phyloP scores from a whole-genome alignment of 1,284 basidiomycete genomes.

The Xerocomus amazonicus region DNA sequence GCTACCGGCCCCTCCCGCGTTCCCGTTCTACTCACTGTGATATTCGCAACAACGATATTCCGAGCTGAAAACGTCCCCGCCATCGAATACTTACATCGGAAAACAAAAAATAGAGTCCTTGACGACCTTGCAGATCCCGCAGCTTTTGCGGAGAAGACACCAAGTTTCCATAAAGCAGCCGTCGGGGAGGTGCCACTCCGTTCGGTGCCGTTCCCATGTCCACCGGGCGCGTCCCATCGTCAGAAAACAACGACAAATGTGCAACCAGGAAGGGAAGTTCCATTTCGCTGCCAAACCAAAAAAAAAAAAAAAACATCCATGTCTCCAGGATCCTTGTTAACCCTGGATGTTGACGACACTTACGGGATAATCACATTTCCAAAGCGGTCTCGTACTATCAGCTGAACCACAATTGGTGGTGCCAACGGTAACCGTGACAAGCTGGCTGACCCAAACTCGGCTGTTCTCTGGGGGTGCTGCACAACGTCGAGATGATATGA shows the following conservation, averaged over 20 bases:
- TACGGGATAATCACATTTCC: conserved; percentile 67
- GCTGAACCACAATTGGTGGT: conserved; percentile 75
- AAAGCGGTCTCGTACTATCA: conserved; percentile 69
- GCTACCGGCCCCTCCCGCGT: conserved; percentile 16
- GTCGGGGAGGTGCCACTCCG: conserved; percentile 45
- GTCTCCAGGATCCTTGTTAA: conserved; percentile 23
- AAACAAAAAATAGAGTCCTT: conserved; percentile 83
- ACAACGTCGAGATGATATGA: conserved; percentile 73
- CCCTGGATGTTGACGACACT: conserved; percentile 35
- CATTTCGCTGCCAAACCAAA: conserved; percentile 50
- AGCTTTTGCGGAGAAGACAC: conserved; percentile 78
- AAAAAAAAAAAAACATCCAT: conserved; percentile 22
- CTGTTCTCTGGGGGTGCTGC: conserved; percentile 74
- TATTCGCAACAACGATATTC: conserved; percentile 71
- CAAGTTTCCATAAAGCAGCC: conserved; percentile 78
- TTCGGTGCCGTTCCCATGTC: conserved; percentile 53
- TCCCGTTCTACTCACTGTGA: conserved; percentile 59
- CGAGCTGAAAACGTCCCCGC: conserved; percentile 72
- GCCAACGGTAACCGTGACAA: conserved; percentile 79
- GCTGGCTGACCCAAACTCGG: conserved; percentile 71
- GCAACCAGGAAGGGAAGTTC: conserved; percentile 83
- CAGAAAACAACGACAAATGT: conserved; percentile 67
- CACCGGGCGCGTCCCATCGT: conserved; percentile 53
- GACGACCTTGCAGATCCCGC: conserved; percentile 71
- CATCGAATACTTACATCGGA: conserved; percentile 83